Conservation (phyloP, 176 grass and related monocot genomes). For the Pontederia crassipes region DNA sequence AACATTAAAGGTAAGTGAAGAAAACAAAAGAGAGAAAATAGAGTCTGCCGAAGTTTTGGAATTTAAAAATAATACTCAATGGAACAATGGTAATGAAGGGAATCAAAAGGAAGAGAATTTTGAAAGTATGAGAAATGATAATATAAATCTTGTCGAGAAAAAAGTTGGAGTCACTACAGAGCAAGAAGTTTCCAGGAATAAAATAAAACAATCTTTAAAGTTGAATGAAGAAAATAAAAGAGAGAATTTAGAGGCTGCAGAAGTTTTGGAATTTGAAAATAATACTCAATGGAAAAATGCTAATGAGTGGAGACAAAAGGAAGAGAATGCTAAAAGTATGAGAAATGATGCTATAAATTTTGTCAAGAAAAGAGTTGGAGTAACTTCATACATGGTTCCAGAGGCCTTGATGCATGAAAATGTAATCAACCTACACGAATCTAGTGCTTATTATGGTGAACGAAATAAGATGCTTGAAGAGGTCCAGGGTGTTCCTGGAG, state of each 20-base stretch:
- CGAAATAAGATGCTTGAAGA: conserved; percentile 11
- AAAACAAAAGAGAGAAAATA: conserved; percentile 30
- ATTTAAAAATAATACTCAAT: background rate
- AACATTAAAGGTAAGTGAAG: conserved; percentile 12
- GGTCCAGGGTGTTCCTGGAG: conserved; percentile 9
- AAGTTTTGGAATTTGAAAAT: conserved; percentile 22
- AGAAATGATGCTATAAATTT: conserved; percentile 19
- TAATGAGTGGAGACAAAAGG: conserved; percentile 17
- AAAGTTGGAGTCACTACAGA: conserved; percentile 6
- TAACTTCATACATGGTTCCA: conserved; percentile 4
- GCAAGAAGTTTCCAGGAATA: conserved; percentile 14
- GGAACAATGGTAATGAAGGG: background rate
- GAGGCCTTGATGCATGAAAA: conserved; percentile 24
- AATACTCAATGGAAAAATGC: background rate
- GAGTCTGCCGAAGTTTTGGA: conserved; percentile 21
- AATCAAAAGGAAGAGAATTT: conserved; percentile 14
- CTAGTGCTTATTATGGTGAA: background rate
- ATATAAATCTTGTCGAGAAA: conserved; percentile 13
- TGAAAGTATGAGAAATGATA: conserved; percentile 21
- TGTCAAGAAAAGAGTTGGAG: conserved; percentile 8
- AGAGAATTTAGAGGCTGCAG: conserved; percentile 21
- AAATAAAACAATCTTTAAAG: conserved; percentile 19
- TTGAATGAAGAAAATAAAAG: conserved; percentile 21
- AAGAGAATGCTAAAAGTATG: conserved; percentile 18
- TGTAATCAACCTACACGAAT: background rate